Conservation (phyloP, 192 early-diverging fungal genomes). For the Coemansia sp. region DNA sequence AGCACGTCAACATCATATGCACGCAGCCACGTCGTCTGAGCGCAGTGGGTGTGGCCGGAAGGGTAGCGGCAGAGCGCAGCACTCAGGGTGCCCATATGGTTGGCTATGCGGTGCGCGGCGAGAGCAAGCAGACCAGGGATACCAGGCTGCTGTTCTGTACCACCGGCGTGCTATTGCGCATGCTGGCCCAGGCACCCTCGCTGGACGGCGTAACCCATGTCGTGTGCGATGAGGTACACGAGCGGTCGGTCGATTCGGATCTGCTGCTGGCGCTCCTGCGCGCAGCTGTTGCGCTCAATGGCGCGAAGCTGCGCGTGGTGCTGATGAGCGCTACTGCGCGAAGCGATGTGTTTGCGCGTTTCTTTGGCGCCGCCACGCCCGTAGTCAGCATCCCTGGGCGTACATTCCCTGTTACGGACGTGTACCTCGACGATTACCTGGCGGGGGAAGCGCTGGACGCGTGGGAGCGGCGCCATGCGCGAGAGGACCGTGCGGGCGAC, state of each 20-base stretch:
- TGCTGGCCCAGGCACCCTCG: conserved; percentile 33
- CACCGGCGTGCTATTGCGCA: conserved; percentile 64
- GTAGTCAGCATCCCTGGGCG: conserved; percentile 72
- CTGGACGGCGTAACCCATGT: conserved; percentile 48
- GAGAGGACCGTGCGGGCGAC: neutral
- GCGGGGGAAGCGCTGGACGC: neutral
- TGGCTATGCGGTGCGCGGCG: conserved; percentile 67
- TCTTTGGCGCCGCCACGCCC: conserved; percentile 66
- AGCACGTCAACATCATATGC: conserved; percentile 67
- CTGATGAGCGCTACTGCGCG: conserved; percentile 94
- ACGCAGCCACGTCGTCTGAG: conserved; percentile 90
- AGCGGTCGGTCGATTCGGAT: conserved; percentile 76
- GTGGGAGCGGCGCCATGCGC: conserved; percentile 4
- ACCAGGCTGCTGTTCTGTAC: conserved; percentile 68
- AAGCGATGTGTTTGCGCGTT: conserved; percentile 70
- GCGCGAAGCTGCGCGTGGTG: conserved; percentile 64
- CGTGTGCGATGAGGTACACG: conserved; percentile 90
- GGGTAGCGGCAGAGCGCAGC: conserved; percentile 63
- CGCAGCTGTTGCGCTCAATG: conserved; percentile 57
- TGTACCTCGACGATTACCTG: conserved; percentile 54
- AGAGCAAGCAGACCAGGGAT: conserved; percentile 52
- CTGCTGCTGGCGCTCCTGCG: conserved; percentile 77
- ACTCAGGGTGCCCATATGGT: conserved; percentile 50
- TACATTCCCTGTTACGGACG: conserved; percentile 70
- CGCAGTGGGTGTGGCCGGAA: conserved; percentile 63